These are phyloP conservation scores for Leccinum insolens DNA, from an alignment of 1,284 basidiomycete species.

Conservation along the genomic window DNA sequence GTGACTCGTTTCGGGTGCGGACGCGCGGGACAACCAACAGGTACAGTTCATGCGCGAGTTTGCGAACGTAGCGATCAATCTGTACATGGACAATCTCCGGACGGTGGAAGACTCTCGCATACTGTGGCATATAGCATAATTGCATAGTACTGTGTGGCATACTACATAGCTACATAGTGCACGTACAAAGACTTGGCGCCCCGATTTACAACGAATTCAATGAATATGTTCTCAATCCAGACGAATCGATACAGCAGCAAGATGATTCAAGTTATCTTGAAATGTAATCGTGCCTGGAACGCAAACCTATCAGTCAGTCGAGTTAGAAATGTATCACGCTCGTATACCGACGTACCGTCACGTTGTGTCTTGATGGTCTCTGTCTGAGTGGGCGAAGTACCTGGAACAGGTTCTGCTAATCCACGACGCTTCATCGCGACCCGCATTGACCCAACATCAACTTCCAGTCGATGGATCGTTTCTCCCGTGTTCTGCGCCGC, in stretches of 20 bases:
- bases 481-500: not conserved
- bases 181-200: no score
- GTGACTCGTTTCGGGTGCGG: no score
- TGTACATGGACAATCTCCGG: no score
- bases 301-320: not conserved
- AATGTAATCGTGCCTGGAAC: not conserved
- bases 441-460: not conserved
- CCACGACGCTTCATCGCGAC: not conserved
- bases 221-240: not conserved
- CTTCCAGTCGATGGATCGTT: not conserved
- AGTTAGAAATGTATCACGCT: not conserved
- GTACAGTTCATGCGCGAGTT: no score
- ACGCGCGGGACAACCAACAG: no score
- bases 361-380: not conserved
- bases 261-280: not conserved
- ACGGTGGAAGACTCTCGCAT: no score
- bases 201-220: no score
- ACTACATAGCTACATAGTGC: no score
- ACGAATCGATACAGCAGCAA: not conserved
- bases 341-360: not conserved
- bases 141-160: no score
- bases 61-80: no score
- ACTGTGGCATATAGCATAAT: no score
- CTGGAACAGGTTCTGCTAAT: not conserved
- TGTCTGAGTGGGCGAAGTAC: not conserved